These are phyloP conservation scores for Phytophthora ohioensis DNA, from an alignment of 352 stramenopile species.

Conservation along the genomic window DNA sequence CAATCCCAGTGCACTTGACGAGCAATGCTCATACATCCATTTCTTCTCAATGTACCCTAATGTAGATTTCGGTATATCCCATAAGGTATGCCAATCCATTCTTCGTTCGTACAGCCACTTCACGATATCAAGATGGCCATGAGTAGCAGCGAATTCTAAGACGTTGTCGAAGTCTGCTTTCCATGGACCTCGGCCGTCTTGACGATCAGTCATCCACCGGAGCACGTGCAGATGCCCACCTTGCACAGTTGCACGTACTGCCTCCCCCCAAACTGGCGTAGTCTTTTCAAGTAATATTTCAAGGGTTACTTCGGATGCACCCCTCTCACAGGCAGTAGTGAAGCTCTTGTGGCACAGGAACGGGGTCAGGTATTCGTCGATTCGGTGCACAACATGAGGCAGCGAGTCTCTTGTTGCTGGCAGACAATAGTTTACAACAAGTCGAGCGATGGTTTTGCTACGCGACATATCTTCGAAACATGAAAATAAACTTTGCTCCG, in stretches of 20 bases:
- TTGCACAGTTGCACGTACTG: neutral
- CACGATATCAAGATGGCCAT: conserved; percentile 4
- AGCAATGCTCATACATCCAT: neutral
- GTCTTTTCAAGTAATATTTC: conserved; percentile 1
- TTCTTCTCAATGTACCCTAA: neutral
- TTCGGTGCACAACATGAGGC: conserved; percentile 2
- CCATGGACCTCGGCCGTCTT: conserved; percentile 8
- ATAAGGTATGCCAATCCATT: neutral
- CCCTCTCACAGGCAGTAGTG: conserved; percentile 12
- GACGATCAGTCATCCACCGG: conserved; percentile 9
- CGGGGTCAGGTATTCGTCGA: conserved; percentile 7
- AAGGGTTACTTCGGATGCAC: conserved; percentile 2
- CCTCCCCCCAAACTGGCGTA: conserved; percentile 4
- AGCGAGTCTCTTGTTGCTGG: neutral
- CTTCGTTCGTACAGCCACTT: conserved; percentile 12
- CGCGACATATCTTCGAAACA: neutral
- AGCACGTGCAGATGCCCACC: conserved; percentile 12
- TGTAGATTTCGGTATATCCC: neutral
- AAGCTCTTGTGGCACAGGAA: conserved; percentile 6
- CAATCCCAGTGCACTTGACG: neutral
- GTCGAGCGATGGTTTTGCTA: neutral
- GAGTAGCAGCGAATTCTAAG: conserved; percentile 10
- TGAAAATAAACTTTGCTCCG: too few relatives aligned
- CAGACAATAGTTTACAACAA: conserved; percentile 6
- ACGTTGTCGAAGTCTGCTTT: conserved; percentile 3